These are phyloP conservation scores for Saksenaea vasiformis DNA, from an alignment of 371 early-diverging fungal species.

Conservation along the genomic window DNA sequence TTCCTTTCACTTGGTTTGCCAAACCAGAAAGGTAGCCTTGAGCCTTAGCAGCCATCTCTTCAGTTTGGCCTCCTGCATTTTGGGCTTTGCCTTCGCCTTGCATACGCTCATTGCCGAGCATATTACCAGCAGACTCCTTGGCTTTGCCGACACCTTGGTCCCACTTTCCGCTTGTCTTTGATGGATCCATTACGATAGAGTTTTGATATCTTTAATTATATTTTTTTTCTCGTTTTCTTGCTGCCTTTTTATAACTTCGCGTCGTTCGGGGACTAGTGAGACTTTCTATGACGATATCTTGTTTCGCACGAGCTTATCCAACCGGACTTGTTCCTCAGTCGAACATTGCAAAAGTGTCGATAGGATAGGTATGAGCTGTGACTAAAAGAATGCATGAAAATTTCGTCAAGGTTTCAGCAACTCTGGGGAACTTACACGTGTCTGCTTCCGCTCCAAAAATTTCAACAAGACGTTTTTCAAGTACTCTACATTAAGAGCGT, in stretches of 20 bases:
- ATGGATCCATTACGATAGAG: background rate
- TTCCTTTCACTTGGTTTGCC: constrained; percentile 26
- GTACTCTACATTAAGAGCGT: constrained; percentile 72
- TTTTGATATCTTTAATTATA: background rate
- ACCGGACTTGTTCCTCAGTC: constrained; percentile 27
- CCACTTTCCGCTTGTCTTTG: constrained; percentile 24
- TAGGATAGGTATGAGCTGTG: constrained; percentile 37
- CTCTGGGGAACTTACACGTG: constrained; percentile 47
- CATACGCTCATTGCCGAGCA: constrained; percentile 36
- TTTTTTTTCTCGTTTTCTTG: background rate
- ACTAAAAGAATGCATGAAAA: constrained; percentile 13
- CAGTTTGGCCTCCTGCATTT: constrained; percentile 36
- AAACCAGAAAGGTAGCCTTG: constrained; percentile 26
- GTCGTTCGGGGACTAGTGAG: background rate
- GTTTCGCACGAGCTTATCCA: constrained; percentile 24
- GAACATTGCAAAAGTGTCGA: constrained; percentile 35
- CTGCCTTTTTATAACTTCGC: background rate
- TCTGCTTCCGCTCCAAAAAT: constrained; percentile 79
- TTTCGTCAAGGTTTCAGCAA: background rate
- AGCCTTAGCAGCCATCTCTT: constrained; percentile 32
- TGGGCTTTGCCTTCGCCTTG: constrained; percentile 45
- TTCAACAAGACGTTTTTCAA: constrained; percentile 78
- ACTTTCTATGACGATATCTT: constrained; percentile 6
- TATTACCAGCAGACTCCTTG: constrained; percentile 45
- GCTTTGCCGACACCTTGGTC: constrained; percentile 44